Evolutionary conservation across 208 protist genomes (phyloP).

Genomic region (Leishmania gerbilli): DNA sequence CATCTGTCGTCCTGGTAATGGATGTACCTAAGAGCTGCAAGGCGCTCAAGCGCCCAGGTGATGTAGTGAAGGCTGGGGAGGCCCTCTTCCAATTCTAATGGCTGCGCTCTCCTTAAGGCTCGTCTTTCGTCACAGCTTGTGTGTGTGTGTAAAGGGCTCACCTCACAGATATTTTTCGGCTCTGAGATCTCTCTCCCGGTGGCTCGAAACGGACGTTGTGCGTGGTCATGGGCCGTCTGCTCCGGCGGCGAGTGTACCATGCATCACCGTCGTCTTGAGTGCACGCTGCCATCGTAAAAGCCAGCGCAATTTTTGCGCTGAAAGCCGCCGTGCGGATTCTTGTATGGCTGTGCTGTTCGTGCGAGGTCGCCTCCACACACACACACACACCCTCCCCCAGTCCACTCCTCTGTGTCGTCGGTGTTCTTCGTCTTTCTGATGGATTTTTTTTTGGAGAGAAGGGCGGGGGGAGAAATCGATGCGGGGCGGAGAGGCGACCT

Average conservation of each 20-base stretch:
- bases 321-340: background rate
- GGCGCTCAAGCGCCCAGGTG: conserved; percentile 39
- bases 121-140: background rate
- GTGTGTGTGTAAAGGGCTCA: background rate
- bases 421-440: background rate
- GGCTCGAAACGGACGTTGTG: background rate
- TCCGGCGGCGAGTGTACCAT: background rate
- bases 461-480: background rate
- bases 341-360: background rate
- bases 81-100: conserved; percentile 40
- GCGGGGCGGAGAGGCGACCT: background rate
- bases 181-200: background rate
- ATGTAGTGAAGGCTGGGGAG: conserved; percentile 72
- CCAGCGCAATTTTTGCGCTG: background rate
- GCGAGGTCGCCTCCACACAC: background rate
- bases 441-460: background rate
- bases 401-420: background rate
- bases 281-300: background rate
- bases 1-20: conserved; percentile 77
- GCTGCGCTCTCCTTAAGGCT: background rate
- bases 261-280: background rate
- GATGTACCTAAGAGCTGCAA: conserved; percentile 65
- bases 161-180: background rate
- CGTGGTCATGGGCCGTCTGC: background rate
- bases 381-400: background rate